Conservation (phyloP, 2,329 filamentous ascomycete genomes). For the Pleurostoma richardsiae region DNA sequence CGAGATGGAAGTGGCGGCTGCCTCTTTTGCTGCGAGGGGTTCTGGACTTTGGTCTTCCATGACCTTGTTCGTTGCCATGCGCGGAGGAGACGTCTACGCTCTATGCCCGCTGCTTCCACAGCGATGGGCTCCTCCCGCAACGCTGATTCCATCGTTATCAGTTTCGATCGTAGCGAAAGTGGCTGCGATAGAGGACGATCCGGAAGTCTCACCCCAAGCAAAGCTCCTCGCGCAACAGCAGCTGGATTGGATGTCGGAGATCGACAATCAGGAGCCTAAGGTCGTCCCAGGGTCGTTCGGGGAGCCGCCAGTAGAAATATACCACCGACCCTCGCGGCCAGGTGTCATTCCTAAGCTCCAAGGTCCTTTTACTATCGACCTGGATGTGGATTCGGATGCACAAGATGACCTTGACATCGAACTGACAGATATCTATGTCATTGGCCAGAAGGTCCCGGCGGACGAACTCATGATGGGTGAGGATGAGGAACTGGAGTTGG, state of each 20-base stretch:
- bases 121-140: conserved; percentile 75
- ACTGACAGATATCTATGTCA: conserved; percentile 57
- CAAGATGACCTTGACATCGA: conserved; percentile 52
- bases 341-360: conserved; percentile 56
- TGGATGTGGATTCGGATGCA: conserved; percentile 45
- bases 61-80: conserved; percentile 97
- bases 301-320: conserved; percentile 50
- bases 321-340: conserved; percentile 49
- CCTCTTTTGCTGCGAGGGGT: conserved; percentile 65
- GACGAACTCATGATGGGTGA: conserved; percentile 60
- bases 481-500: conserved; percentile 55
- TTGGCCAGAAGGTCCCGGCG: conserved; percentile 57
- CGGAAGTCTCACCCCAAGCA: conserved; percentile 42
- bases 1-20: conserved; percentile 91
- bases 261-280: conserved; percentile 58
- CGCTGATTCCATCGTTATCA: conserved; percentile 75
- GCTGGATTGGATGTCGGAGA: conserved; percentile 62
- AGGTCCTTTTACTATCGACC: conserved; percentile 54
- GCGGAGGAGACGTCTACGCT: conserved; percentile 87
- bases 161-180: conserved; percentile 76
- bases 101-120: conserved; percentile 84
- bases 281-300: conserved; percentile 43
- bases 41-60: conserved; percentile 90
- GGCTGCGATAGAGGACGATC: conserved; percentile 56
- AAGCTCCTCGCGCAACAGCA: conserved; percentile 60